These are phyloP conservation scores for Sarocladium oryzae DNA, from an alignment of 2,329 filamentous ascomycete species.

Conservation along the genomic window DNA sequence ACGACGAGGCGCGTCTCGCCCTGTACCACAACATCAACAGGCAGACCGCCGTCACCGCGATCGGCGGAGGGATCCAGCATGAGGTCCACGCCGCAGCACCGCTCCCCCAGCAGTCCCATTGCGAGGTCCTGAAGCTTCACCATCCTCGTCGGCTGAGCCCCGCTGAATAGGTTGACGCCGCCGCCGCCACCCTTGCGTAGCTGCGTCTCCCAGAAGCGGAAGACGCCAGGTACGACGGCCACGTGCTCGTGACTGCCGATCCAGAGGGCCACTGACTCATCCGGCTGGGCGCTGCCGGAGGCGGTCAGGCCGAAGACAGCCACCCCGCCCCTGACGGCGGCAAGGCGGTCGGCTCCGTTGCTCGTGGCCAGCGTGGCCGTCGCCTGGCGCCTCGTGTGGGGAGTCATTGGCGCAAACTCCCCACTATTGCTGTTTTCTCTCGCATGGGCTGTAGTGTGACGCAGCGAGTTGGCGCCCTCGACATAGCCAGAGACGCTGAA, in stretches of 20 bases:
- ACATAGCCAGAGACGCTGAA: constrained; percentile 55
- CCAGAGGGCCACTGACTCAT: constrained; percentile 52
- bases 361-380: constrained; percentile 36
- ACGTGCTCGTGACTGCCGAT: constrained; percentile 50
- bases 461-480: constrained; percentile 51
- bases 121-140: constrained; percentile 46
- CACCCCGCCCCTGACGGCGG: constrained; percentile 47
- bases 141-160: constrained; percentile 49
- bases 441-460: constrained; percentile 29
- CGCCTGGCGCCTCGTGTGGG: constrained; percentile 51
- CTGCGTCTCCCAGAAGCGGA: constrained; percentile 55
- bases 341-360: constrained; percentile 43
- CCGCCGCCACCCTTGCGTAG: constrained; percentile 43
- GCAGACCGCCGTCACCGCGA: constrained; percentile 32
- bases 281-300: constrained; percentile 35
- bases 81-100: constrained; percentile 45
- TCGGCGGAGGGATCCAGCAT: constrained; percentile 26
- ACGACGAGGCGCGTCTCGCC: constrained; percentile 51
- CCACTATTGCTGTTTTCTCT: constrained; percentile 30
- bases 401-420: constrained; percentile 59
- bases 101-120: constrained; percentile 49
- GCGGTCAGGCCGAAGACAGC: constrained; percentile 39
- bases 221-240: constrained; percentile 47
- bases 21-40: constrained; percentile 47
- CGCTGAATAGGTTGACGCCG: constrained; percentile 49